phyloP scores from a whole-genome alignment of 2,329 filamentous ascomycete species.

The Fusarium burgessii region DNA sequence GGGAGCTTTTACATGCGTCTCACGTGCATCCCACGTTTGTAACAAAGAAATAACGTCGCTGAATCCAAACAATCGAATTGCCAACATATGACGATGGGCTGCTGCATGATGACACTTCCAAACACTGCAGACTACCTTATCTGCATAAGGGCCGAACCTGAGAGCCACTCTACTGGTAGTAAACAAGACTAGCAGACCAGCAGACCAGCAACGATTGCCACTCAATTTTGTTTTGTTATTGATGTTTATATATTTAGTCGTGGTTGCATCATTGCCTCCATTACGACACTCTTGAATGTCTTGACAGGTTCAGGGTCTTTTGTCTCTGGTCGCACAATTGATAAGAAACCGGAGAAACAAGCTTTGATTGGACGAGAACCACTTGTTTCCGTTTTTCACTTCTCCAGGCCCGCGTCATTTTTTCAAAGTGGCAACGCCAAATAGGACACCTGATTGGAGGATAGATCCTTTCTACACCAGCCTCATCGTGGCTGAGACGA shows the following conservation, averaged over 20 bases:
- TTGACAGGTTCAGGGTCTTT: constrained; percentile 23
- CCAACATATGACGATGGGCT: neutral
- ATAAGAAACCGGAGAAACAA: constrained; percentile 35
- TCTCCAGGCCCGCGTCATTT: constrained; percentile 38
- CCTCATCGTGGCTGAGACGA: constrained; percentile 44
- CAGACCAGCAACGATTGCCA: neutral
- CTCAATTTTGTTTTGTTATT: neutral
- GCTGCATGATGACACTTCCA: neutral
- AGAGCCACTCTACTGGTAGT: neutral
- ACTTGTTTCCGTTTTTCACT: constrained; percentile 34
- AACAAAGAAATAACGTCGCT: neutral
- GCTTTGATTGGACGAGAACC: constrained; percentile 24
- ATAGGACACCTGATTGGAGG: constrained; percentile 27
- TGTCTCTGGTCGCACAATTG: constrained; percentile 20
- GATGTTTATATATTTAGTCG: neutral
- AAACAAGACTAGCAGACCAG: neutral
- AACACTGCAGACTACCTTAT: neutral
- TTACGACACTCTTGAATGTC: constrained; percentile 6
- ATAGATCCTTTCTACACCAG: constrained; percentile 22
- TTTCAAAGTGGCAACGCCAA: constrained; percentile 35
- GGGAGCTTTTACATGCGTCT: neutral
- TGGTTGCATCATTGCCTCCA: constrained; percentile 20
- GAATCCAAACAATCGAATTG: neutral
- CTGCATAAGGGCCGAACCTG: neutral
- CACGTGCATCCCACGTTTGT: neutral